Evolutionary conservation across 2,329 filamentous ascomycete genomes (phyloP), one percentile per base, ranked within the genome.

Genomic region (Penicillium aurantiogriseum): DNA sequence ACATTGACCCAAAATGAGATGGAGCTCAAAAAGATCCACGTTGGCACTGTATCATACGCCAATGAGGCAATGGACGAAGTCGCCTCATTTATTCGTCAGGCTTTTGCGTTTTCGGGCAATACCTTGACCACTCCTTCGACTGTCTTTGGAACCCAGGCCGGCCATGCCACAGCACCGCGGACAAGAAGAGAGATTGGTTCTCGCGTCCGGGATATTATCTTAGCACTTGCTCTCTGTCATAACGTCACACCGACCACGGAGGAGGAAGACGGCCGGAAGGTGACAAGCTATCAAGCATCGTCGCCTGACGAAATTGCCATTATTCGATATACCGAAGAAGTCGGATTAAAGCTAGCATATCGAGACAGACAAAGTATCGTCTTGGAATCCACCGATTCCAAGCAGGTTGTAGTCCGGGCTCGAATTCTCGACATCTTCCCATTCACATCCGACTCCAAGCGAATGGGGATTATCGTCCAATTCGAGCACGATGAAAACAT

Each of bases 41-140:
- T 99, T 52, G 94, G 95, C 10, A 99, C 94, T 10, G 94, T 97
- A 1, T 97, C 93, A 1, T 99, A 99, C 69, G 94, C 93, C 35
- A 96, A 96, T 66, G 94, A 99, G 71, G 93, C 94, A 10, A 99
- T 99, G 94, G 94, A 97, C 66, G 95, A 99, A 77, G 94, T 99
- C 13, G 80, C 86, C 13, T 84, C 89, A 0, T 97, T 96, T 71
- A 84, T 99, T 50, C 87, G 84, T 61, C 92, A 97, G 72, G 90
- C 88, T 6, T 96, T 97, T 67, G 82, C 87, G 11, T 96, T 97
- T 67, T 82, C 87, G 13, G 71, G 78, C 79, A 39, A 64, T 58
- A 54, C 65, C 57, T 51, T 95, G 23, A 85, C 91, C 35, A 94
- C 90, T 0, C 91, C 92, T 0, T 92, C 90, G 0, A 89, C 89